Evolutionary conservation across 495 filamentous ascomycete genomes (phyloP).

Genomic region (Penicillium lividum): DNA sequence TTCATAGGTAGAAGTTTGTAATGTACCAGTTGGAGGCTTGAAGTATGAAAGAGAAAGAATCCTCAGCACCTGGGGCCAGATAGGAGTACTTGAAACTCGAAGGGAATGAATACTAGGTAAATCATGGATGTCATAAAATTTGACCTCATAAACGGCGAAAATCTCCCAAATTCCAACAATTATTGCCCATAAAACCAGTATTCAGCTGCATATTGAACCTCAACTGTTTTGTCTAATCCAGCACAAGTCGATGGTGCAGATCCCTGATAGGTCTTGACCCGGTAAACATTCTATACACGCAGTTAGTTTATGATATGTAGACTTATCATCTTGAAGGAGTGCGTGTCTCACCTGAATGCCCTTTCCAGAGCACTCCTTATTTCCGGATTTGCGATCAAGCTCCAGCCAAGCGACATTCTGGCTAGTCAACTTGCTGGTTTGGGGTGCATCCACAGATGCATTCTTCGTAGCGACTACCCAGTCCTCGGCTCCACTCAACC

Average conservation of each 20-base stretch:
- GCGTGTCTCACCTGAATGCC: slow-evolving; percentile 42
- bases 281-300: slow-evolving; percentile 58
- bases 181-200: slow-evolving; percentile 67
- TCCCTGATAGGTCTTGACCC: slow-evolving; percentile 69
- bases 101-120: neutral
- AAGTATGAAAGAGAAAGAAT: too few species aligned
- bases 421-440: slow-evolving; percentile 9
- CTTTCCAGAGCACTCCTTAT: slow-evolving; percentile 38
- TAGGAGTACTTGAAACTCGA: neutral
- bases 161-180: neutral
- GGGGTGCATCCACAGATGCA: slow-evolving; percentile 53
- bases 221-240: slow-evolving; percentile 35
- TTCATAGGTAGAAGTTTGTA: too few species aligned
- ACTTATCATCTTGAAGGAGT: neutral
- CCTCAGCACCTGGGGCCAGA: too few species aligned
- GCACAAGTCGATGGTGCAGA: slow-evolving; percentile 48
- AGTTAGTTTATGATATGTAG: slow-evolving; percentile 7
- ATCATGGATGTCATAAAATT: neutral
- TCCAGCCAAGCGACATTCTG: slow-evolving; percentile 67
- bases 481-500: slow-evolving; percentile 35
- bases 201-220: slow-evolving; percentile 65
- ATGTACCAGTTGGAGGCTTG: too few species aligned
- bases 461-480: slow-evolving; percentile 46
- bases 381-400: slow-evolving; percentile 47
- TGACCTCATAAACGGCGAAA: neutral